These are phyloP conservation scores for Aspergillus sp. DNA, from an alignment of 2,329 filamentous ascomycete species.

Conservation along the genomic window DNA sequence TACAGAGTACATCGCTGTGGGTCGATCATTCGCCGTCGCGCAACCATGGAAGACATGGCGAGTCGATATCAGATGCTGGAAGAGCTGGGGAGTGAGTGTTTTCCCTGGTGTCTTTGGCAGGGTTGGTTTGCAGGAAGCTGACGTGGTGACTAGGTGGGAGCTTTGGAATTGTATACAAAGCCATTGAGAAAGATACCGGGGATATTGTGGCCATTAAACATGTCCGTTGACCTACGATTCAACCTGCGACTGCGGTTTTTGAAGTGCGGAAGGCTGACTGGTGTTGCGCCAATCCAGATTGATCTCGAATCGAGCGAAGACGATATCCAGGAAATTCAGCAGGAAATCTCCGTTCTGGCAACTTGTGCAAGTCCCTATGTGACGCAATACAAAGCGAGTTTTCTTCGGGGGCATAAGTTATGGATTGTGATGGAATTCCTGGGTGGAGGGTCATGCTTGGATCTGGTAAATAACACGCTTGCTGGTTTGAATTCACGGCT, in stretches of 20 bases:
- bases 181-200: slow-evolving; percentile 80
- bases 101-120: not conserved
- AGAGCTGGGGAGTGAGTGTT: slow-evolving; percentile 78
- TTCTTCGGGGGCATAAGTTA: slow-evolving; percentile 89
- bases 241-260: too few relatives aligned
- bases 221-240: slow-evolving; percentile 46
- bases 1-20: too few relatives aligned
- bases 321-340: slow-evolving; percentile 96
- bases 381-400: slow-evolving; percentile 93
- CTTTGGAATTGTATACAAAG: slow-evolving; percentile 95
- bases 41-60: slow-evolving; percentile 52
- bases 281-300: slow-evolving; percentile 52
- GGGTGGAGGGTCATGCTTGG: slow-evolving; percentile 88
- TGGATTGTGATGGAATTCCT: slow-evolving; percentile 99
- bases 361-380: slow-evolving; percentile 91
- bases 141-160: slow-evolving; percentile 60
- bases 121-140: not conserved
- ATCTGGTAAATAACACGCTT: slow-evolving; percentile 54
- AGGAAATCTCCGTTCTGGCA: slow-evolving; percentile 89
- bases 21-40: not conserved
- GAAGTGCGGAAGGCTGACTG: not conserved
- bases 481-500: not conserved
- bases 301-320: slow-evolving; percentile 98
- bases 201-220: slow-evolving; percentile 96
- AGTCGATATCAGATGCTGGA: slow-evolving; percentile 90